Conservation (phyloP, 169 alveolate species). For the Plasmodium cynomolgi region DNA sequence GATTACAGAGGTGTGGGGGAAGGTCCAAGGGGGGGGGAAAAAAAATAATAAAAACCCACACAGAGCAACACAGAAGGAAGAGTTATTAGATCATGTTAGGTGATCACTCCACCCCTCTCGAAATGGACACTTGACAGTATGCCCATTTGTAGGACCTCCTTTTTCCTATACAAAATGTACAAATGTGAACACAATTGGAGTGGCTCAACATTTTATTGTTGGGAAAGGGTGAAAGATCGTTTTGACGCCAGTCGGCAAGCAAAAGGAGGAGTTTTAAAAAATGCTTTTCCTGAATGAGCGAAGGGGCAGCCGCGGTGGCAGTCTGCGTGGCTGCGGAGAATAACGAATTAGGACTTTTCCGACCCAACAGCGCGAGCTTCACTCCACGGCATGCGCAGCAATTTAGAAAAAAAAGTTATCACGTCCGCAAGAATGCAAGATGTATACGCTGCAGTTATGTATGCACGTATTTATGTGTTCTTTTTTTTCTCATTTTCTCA, state of each 20-base stretch:
- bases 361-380: neutral
- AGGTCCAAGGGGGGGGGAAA: neutral
- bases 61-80: neutral
- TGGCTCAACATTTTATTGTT: neutral
- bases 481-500: too few relatives aligned
- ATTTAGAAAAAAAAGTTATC: neutral
- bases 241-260: neutral
- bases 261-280: neutral
- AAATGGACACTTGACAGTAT: neutral
- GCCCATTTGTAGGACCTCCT: neutral
- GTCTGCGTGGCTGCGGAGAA: neutral
- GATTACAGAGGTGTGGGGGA: neutral
- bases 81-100: neutral
- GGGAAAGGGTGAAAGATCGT: neutral
- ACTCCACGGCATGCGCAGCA: neutral
- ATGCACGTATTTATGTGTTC: neutral
- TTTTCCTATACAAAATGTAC: neutral
- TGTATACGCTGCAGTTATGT: neutral
- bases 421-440: neutral
- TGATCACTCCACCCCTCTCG: neutral
- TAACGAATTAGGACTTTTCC: neutral
- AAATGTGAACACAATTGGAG: neutral
- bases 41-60: neutral
- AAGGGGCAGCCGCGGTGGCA: neutral
- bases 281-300: neutral